Evolutionary conservation across 169 alveolate species (phyloP), one percentile per base, ranked within the genome.

Genomic region (Sarcocystis neurona): DNA sequence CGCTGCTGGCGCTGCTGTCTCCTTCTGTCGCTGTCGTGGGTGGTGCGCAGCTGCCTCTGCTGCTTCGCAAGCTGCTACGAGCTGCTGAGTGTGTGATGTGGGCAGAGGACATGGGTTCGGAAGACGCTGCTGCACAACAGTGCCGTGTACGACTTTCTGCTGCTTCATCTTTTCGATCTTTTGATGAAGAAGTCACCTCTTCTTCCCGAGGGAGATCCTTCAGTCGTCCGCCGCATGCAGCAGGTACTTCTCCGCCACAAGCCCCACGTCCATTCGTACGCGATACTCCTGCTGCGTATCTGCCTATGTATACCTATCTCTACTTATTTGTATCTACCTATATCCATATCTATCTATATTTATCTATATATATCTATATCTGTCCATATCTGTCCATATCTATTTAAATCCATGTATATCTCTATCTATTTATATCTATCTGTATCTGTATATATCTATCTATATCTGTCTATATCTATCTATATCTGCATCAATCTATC

Each of bases 111-210:
- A 10, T 72, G 82, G 82, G 82, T 72, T 47, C 2, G 56, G 32
- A 6, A 53, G 10, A 72, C 53, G n/a, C 53, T 72, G 0, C 39
- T 72, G 47, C 82, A 72, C 53, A 72, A 72, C 53, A 72, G 82
- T 39, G 23, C 53, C 34, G 82, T 72, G 34, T 72, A 72, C 56
- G 82, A 72, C 39, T 72, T 18, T 39, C 82, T 72, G 39, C 82
- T 72, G 15, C 82, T 72, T 37, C 82, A 72, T n/a, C 82, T 72
- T 39, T 72, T 72, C 82, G 56, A 72, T 32, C 15, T 72, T 34
- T 39, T 72, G 15, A 72, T 39, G 34, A 72, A 43, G 47, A 39
- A 48, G 18, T 56, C 82, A 8, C 82, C 41, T 32, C 41, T 72
- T 39, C 66, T 53, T 53, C 15, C 6, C 10, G 41, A 43, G 27